Base-by-base conservation (phyloP, 495 filamentous ascomycete genomes). In the Aspergillus baeticus region DNA sequence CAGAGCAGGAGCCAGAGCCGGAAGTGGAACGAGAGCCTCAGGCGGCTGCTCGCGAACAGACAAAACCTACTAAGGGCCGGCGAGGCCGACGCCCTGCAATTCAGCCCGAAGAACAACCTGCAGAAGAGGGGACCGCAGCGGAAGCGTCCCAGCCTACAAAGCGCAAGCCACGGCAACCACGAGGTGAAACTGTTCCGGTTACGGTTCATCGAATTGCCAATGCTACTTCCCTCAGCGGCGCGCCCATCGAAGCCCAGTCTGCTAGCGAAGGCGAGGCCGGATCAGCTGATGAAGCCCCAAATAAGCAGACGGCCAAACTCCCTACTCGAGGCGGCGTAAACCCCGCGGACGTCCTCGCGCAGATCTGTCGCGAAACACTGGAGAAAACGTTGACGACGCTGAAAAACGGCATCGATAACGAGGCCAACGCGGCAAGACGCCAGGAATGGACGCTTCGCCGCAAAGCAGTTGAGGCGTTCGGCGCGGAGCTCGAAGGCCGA, bases 291-390 rank as follows among this genome's bases (percentile, higher is more conserved):
- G 71, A 74, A 46, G 55, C 68, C 20, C 63, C 68, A 0, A 59
- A 59, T 10, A 57, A 51, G 31, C 65, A 70, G 50, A 66, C 69
- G 38, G 62, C 66, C 17, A 74, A 71, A 35, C 62, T 76, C 11
- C 73, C 81, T 10, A 84, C 75, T 56, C 80, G 82, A n/a, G 77
- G 77, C 22, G 86, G 84, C 26, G 85, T 88, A 53, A 90, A 89
- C 58, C 73, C 82, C 1, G 77, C 88, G 15, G 87, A 91, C 46
- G 87, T 90, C 0, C 65, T 90, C 10, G 76, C 80, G 44, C 85
- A 89, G 65, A 78, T 90, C 38, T 89, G 86, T 68, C 79, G 84
- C 38, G 87, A 90, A 63, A 81, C 86, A 1, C 70, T 88, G 23
- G 82, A 82, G 34, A 79, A 79, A 50, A 80, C 71, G 6, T 66